Evolutionary conservation across 139 green algal species (phyloP).

Genomic region (Mychonastes homosphaera): DNA sequence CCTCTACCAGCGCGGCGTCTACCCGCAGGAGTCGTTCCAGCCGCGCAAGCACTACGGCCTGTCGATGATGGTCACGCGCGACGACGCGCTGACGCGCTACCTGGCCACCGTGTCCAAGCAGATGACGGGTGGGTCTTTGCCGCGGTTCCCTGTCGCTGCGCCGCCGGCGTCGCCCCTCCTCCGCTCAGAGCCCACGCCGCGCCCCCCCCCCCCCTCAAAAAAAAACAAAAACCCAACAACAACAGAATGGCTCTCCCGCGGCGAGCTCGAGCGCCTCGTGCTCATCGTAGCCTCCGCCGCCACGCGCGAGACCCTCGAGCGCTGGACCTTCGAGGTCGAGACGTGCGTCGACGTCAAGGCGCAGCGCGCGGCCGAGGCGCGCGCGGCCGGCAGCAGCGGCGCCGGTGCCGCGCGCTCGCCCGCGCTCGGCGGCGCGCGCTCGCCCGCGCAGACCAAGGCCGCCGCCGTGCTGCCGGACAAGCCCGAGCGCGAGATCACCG

Average conservation of each 20-base stretch:
- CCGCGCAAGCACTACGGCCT: slow-evolving; percentile 84
- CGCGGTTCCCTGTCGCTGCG: background rate
- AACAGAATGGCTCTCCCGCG: slow-evolving; percentile 77
- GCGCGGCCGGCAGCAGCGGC: background rate
- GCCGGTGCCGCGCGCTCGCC: background rate
- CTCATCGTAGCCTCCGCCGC: slow-evolving; percentile 67
- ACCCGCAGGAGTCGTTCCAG: slow-evolving; percentile 81
- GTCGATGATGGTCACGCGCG: slow-evolving; percentile 70
- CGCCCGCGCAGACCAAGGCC: background rate
- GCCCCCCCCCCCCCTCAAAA: background rate
- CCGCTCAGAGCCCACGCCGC: background rate
- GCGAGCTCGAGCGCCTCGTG: slow-evolving; percentile 80
- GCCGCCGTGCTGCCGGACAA: slow-evolving; percentile 45
- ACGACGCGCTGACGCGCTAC: slow-evolving; percentile 69
- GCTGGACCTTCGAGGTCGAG: slow-evolving; percentile 93
- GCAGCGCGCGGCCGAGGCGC: slow-evolving; percentile 37
- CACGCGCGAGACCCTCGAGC: slow-evolving; percentile 73
- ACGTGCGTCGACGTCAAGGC: slow-evolving; percentile 57
- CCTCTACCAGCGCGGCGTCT: slow-evolving; percentile 94
- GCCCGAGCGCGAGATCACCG: slow-evolving; percentile 67
- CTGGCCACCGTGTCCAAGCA: slow-evolving; percentile 68
- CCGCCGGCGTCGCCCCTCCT: background rate
- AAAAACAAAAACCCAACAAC: no score
- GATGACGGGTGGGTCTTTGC: slow-evolving; percentile 42
- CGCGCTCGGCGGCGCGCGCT: background rate